Base-by-base conservation (phyloP, 164 flowering plant genomes). In the Saururus chinensis region DNA sequence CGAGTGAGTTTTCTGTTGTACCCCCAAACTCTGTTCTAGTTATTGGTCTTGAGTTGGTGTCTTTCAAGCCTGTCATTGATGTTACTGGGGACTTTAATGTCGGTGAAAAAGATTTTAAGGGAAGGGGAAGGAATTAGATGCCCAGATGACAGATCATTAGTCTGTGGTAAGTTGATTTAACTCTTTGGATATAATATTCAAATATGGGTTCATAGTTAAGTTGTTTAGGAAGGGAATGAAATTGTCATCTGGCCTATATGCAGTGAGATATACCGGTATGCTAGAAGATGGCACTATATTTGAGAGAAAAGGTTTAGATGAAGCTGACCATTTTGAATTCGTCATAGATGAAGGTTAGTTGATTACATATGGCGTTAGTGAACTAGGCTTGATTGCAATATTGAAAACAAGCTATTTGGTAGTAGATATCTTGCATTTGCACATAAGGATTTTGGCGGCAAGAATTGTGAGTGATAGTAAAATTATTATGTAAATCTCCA, bases 91-190 rank as follows among this genome's bases (percentile, higher is more conserved):
- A 82, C 60, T 67, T 58, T 56, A 79, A 70, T 52, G 76, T 82
- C 2, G 64, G 65, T 6, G 79, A 82, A 56, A 72, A 80, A 79
- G 71, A 72, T 79, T 1, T 51, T 60, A 12, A 73, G 57, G 63
- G 71, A 56, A 23, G 84, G 87, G 10, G 74, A 74, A 60, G 81
- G 83, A 21, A 68, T 69, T 53, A 77, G 73, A 26, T 69, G 63
- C 40, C 83, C 87, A 4, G 70, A 61, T 61, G 87, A 81, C 67
- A 84, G 84, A 57, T 73, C 87, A 23, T 52, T 63, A 9, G 82
- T 74, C 16, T 68, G 68, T 64, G 80, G 87, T 83, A 70, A 53
- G 60, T 40, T 0, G 26, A 42, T 24, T 8, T 51, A 8, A 12
- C 51, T 41, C 6, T 40, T 60, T 19, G 21, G 49, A 45, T 7